These are phyloP conservation scores for Cyberlindnera veronae DNA, from an alignment of 805 yeast species.

Conservation along the genomic window DNA sequence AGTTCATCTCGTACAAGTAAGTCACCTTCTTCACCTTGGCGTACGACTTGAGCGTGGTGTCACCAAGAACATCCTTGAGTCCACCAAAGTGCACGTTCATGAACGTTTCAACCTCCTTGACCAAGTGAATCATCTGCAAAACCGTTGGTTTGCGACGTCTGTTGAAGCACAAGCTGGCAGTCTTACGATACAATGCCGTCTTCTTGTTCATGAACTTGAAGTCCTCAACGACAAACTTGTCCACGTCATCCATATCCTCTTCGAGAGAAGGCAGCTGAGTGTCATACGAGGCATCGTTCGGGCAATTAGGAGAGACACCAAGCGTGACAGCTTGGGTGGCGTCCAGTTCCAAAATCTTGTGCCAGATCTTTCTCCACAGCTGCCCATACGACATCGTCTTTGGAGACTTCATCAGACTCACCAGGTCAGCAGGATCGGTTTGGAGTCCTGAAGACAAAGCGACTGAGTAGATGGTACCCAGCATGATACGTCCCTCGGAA, in stretches of 20 bases:
- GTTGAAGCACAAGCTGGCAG: constrained; percentile 32
- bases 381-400: constrained; percentile 15
- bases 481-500: constrained; percentile 44
- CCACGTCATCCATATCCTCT: constrained; percentile 34
- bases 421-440: constrained; percentile 45
- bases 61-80: constrained; percentile 17
- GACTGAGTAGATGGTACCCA: constrained; percentile 49
- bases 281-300: constrained; percentile 20
- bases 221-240: constrained; percentile 33
- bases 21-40: constrained; percentile 24
- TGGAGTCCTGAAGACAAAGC: constrained; percentile 53
- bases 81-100: constrained; percentile 28
- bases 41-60: constrained; percentile 10
- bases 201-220: constrained; percentile 31
- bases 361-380: constrained; percentile 28
- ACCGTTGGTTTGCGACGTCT: constrained; percentile 34
- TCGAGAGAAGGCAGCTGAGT: constrained; percentile 31
- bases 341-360: constrained; percentile 25
- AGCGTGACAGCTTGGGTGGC: constrained; percentile 10
- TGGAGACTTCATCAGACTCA: constrained; percentile 6
- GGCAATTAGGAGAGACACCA: constrained; percentile 20
- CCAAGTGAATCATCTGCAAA: constrained; percentile 30
- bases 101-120: constrained; percentile 35
- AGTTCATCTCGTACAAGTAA: constrained; percentile 28
- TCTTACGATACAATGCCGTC: constrained; percentile 28